Percentiles rank a stretch among this genome's conserved stretches.
phyloP scores from a whole-genome alignment of 2,329 filamentous ascomycete genomes.

The Phyllosticta paracitricarpa region DNA sequence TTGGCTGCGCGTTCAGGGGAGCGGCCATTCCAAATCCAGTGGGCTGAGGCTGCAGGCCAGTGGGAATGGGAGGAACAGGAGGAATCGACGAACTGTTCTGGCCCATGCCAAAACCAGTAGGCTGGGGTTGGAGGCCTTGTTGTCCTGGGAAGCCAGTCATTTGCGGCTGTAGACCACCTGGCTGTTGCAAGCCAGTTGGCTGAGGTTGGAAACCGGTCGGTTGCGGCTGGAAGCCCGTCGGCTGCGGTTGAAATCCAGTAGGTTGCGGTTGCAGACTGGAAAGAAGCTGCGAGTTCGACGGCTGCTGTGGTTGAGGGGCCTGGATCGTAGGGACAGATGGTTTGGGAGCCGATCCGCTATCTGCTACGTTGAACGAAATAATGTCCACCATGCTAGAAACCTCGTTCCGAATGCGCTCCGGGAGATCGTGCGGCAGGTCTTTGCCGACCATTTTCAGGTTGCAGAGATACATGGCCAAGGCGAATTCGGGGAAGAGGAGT shows the following conservation, averaged over 20 bases:
- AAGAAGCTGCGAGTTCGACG: slow-evolving; percentile 56
- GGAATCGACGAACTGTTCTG: slow-evolving; percentile 47
- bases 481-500: slow-evolving; percentile 94
- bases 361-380: slow-evolving; percentile 85
- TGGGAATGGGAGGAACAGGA: slow-evolving; percentile 76
- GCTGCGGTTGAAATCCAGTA: slow-evolving; percentile 62
- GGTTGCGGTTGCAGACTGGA: slow-evolving; percentile 46
- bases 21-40: slow-evolving; percentile 40
- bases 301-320: slow-evolving; percentile 49
- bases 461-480: slow-evolving; percentile 95
- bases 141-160: slow-evolving; percentile 35
- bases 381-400: slow-evolving; percentile 99
- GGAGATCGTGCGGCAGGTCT: slow-evolving; percentile 61
- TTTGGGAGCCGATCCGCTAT: slow-evolving; percentile 38
- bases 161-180: slow-evolving; percentile 23
- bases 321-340: slow-evolving; percentile 39
- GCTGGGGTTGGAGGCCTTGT: slow-evolving; percentile 61
- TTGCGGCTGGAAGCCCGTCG: slow-evolving; percentile 75
- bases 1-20: slow-evolving; percentile 82
- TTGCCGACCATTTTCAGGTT: slow-evolving; percentile 88
- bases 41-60: slow-evolving; percentile 46
- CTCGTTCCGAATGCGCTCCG: slow-evolving; percentile 85
- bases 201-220: slow-evolving; percentile 50
- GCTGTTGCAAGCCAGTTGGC: not conserved
- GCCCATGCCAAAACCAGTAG: slow-evolving; percentile 55